Base-by-base conservation (phyloP, 139 green algal genomes). In the Gonium pectorale region DNA sequence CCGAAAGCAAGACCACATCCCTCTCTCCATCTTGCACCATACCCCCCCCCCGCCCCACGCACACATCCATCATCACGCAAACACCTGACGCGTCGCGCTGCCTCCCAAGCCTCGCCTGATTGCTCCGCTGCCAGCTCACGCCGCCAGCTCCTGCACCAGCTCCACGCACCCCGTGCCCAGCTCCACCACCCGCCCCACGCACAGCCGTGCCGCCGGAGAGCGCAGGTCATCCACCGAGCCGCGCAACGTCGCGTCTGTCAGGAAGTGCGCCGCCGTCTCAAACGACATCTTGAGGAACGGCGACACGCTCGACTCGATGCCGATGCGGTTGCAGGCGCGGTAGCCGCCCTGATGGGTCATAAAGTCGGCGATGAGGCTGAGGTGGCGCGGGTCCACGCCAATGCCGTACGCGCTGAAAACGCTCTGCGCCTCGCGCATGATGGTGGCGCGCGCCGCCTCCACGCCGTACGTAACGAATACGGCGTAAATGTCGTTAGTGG, bases 401-500 rank as follows among this genome's bases (percentile, higher is more conserved):
- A 99, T 99, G 71, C 98, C 98, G 87, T 99, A 99, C 3, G 95
- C 97, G 15, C 92, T 95, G 86, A 99, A 99, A 62, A 99, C 97
- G 3, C 69, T 44, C 79, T 87, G 81, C 44, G 91, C 93, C 91
- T 99, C 97, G 27, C 79, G 80, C 75, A 99, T 87, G 19, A 99
- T 94, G 21, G 94, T 97, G 2, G 92, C 93, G 15, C 98, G 90
- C 26, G 96, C 96, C 0, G 97, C 98, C 89, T 99, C 98, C 37
- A 99, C 96, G n/a, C 98, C 98, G 71, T 96, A 97, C 0, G 91
- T 97, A 11, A 68, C 62, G 46, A 98, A 89, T 87, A 98, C 94
- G 51, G 91, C 89, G 31, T 86, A 84, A 3, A 98, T 91, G 87
- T 98, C 94, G 89, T 99, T 99, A 80, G 93, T 95, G 22, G 88